phyloP scores from a whole-genome alignment of 2,329 filamentous ascomycete genomes.

The Microascus cirrosus region DNA sequence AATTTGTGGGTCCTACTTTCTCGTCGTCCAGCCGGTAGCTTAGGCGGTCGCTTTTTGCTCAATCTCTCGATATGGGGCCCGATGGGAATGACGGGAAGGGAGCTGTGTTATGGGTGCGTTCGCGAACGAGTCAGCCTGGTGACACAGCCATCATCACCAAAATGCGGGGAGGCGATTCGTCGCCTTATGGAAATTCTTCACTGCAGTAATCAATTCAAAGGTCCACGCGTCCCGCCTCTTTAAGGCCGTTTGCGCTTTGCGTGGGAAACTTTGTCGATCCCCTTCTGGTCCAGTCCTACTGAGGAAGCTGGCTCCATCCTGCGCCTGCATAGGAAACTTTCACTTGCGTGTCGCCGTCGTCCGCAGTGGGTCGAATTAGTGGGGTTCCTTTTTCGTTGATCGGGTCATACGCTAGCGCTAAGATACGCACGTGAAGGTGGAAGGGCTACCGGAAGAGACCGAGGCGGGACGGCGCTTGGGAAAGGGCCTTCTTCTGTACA shows the following conservation, averaged over 20 bases:
- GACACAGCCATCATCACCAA: neutral
- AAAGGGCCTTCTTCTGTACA: neutral
- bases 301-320: too few species aligned
- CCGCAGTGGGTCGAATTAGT: neutral
- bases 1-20: too few species aligned
- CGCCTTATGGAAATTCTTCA: neutral
- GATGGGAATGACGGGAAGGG: neutral
- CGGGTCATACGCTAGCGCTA: neutral
- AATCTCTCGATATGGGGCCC: too few species aligned
- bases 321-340: too few species aligned
- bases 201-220: too few species aligned
- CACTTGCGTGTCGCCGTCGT: too few species aligned
- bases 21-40: too few species aligned
- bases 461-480: neutral
- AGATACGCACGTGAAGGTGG: neutral
- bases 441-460: neutral
- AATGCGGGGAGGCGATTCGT: neutral
- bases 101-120: neutral
- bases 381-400: neutral
- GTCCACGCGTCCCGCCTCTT: too few species aligned
- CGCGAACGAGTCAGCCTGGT: neutral
- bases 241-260: too few species aligned
- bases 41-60: too few species aligned
- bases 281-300: too few species aligned
- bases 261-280: too few species aligned